Conservation (phyloP, 2,329 filamentous ascomycete genomes). For the Microsporum audouinii region DNA sequence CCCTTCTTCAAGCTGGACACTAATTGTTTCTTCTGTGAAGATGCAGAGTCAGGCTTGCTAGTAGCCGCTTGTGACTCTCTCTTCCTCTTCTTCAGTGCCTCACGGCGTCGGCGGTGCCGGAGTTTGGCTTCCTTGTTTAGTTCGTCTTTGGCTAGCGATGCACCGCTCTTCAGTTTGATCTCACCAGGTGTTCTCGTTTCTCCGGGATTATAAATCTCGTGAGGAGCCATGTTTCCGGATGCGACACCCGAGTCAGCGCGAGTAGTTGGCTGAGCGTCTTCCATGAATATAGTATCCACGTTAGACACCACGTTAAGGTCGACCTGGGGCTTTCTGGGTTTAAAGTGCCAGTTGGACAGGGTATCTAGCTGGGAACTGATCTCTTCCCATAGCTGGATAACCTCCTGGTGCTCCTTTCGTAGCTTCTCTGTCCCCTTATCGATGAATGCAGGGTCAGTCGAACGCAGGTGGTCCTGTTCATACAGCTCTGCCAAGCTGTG, state of each 20-base stretch:
- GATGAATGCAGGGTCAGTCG: conserved; percentile 66
- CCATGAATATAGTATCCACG: conserved; percentile 84
- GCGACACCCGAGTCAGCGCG: conserved; percentile 47
- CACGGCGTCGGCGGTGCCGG: conserved; percentile 63
- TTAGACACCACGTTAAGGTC: conserved; percentile 78
- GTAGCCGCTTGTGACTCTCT: conserved; percentile 34
- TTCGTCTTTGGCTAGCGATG: conserved; percentile 70
- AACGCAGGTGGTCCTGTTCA: conserved; percentile 78
- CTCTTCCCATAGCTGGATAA: conserved; percentile 71
- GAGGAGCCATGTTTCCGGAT: conserved; percentile 69
- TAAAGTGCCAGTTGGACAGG: conserved; percentile 89
- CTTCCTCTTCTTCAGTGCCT: conserved; percentile 65
- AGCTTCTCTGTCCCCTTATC: conserved; percentile 74
- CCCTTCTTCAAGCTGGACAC: conserved; percentile 65
- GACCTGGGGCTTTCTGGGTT: conserved; percentile 73
- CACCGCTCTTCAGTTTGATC: conserved; percentile 63
- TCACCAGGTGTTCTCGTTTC: conserved; percentile 56
- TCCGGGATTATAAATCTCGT: conserved; percentile 82
- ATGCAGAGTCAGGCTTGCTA: conserved; percentile 36
- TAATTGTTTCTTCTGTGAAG: conserved; percentile 42
- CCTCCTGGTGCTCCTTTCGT: conserved; percentile 69
- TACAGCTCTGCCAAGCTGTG: conserved; percentile 86
- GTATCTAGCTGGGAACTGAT: conserved; percentile 72
- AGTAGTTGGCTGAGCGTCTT: conserved; percentile 82
- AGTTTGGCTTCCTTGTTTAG: conserved; percentile 79